A percentile compares a stretch with the other conserved stretches of the same genome.
phyloP scores from a whole-genome alignment of 208 protist species.

The Leishmania tropica region DNA sequence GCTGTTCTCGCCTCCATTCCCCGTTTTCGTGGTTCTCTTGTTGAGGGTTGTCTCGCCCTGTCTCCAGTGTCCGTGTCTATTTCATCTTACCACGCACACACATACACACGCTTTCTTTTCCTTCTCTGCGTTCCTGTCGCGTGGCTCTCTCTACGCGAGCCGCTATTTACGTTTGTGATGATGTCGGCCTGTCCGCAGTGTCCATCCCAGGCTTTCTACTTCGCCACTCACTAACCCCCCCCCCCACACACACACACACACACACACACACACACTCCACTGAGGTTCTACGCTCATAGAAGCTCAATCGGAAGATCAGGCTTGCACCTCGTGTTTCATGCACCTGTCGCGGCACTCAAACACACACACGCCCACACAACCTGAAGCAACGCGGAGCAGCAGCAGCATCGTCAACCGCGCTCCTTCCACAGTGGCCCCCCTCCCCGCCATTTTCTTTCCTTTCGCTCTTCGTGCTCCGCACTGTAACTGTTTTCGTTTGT shows the following conservation, averaged over 20 bases:
- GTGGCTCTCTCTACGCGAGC: background rate
- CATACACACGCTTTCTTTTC: background rate
- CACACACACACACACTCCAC: background rate
- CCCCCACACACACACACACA: conserved; percentile 4
- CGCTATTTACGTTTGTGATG: background rate
- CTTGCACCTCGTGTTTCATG: background rate
- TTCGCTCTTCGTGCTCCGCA: background rate
- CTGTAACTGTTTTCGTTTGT: background rate
- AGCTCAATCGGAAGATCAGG: background rate
- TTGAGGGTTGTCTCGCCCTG: background rate
- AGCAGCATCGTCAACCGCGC: background rate
- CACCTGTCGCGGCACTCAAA: background rate
- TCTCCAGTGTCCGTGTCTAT: background rate
- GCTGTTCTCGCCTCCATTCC: background rate
- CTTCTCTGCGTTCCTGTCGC: background rate
- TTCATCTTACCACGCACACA: background rate
- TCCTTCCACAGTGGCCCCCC: background rate
- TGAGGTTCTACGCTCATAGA: background rate
- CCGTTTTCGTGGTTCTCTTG: background rate
- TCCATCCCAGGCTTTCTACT: background rate
- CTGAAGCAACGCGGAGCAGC: background rate
- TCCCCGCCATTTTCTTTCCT: background rate
- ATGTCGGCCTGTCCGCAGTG: background rate
- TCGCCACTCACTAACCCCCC: background rate
- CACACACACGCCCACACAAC: background rate